Percentiles rank a stretch among this genome's conserved stretches.
These are phyloP conservation scores for Mycena sanguinolenta DNA, from an alignment of 768 basidiomycete species.

Conservation along the genomic window DNA sequence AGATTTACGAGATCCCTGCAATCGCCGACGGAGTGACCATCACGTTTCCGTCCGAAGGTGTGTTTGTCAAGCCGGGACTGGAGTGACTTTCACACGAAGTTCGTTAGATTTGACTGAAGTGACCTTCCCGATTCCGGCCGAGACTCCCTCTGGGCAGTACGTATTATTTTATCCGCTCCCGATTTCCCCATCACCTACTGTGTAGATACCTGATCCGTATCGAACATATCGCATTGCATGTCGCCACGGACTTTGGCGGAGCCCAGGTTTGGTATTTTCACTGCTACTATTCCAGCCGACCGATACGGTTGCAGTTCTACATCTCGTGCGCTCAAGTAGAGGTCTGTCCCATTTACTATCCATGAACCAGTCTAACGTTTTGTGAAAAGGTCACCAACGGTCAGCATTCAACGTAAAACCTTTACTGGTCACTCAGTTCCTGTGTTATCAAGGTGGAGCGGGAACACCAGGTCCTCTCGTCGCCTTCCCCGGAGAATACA, in stretches of 20 bases:
- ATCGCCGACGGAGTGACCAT: constrained; percentile 49
- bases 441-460: constrained; percentile 44
- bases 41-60: constrained; percentile 41
- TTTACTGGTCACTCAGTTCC: too few species aligned
- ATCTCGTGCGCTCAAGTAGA: constrained; percentile 46
- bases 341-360: constrained; percentile 25
- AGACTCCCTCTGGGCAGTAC: constrained; percentile 20
- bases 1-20: constrained; percentile 50
- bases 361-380: too few species aligned
- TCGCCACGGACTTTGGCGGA: constrained; percentile 10
- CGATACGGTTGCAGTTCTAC: constrained; percentile 33
- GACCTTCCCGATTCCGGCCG: constrained; percentile 20
- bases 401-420: too few species aligned
- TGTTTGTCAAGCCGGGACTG: too few species aligned
- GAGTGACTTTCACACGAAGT: too few species aligned
- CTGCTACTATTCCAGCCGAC: too few species aligned
- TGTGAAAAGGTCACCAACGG: constrained; percentile 5
- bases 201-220: constrained; percentile 6
- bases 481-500: constrained; percentile 51
- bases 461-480: constrained; percentile 51
- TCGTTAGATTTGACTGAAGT: too few species aligned
- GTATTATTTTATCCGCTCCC: not conserved
- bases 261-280: constrained; percentile 16
- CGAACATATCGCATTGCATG: constrained; percentile 2
- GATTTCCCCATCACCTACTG: not conserved